A percentile compares a stretch with the other conserved stretches of the same genome.
These are phyloP conservation scores for Penicillium psychrofluorescens DNA, from an alignment of 495 filamentous ascomycete species.

Conservation along the genomic window DNA sequence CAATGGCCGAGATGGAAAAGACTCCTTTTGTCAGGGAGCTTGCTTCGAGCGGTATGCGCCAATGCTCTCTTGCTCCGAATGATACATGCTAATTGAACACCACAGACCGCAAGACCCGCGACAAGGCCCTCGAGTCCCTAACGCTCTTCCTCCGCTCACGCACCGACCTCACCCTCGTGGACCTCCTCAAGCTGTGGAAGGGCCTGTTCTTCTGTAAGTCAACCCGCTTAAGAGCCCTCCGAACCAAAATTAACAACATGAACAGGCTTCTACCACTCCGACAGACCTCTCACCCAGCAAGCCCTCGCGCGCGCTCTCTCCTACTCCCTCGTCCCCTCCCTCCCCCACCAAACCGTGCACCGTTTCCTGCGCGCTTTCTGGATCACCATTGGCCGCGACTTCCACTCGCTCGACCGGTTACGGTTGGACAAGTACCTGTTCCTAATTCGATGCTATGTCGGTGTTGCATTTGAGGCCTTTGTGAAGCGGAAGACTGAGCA, in stretches of 20 bases:
- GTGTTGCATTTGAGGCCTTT: slow-evolving; percentile 51
- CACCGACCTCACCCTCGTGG: slow-evolving; percentile 60
- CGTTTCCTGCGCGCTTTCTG: slow-evolving; percentile 73
- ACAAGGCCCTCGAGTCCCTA: slow-evolving; percentile 71
- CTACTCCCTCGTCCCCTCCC: slow-evolving; percentile 59
- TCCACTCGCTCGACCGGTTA: slow-evolving; percentile 72
- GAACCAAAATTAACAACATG: neutral
- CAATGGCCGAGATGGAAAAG: slow-evolving; percentile 47
- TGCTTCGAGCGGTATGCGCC: slow-evolving; percentile 60
- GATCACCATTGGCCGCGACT: slow-evolving; percentile 79
- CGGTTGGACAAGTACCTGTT: slow-evolving; percentile 91
- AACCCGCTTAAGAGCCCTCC: neutral
- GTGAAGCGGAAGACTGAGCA: slow-evolving; percentile 20
- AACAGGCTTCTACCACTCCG: slow-evolving; percentile 81
- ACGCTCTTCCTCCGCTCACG: slow-evolving; percentile 67
- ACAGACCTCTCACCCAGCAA: slow-evolving; percentile 82
- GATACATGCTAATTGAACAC: slow-evolving; percentile 2
- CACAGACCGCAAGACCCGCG: slow-evolving; percentile 72
- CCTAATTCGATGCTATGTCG: slow-evolving; percentile 71
- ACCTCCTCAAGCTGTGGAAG: slow-evolving; percentile 91
- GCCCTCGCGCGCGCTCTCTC: slow-evolving; percentile 72
- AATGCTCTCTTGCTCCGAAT: neutral
- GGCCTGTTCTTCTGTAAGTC: slow-evolving; percentile 82
- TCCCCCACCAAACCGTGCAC: slow-evolving; percentile 47
- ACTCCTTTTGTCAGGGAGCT: slow-evolving; percentile 70